Evolutionary conservation across 345 rosid species (phyloP), one percentile per base, ranked within the genome.

Genomic region (Lenwebbia sp.): DNA sequence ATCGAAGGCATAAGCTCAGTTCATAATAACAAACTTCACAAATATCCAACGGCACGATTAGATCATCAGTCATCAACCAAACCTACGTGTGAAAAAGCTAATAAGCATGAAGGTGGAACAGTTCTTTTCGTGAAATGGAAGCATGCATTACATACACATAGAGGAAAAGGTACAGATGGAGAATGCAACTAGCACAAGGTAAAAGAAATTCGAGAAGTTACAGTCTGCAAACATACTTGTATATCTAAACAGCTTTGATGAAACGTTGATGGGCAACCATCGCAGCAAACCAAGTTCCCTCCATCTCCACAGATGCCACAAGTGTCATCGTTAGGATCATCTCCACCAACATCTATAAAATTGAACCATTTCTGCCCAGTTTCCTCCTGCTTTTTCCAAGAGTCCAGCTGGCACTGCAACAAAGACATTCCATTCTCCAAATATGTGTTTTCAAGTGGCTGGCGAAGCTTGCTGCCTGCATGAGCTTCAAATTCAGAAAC

Each of bases 301-400:
- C 99, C 99, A 92, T 97, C 99, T 83, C 99, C 99, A 90, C 99
- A 97, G 74, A 95, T 91, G 82, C 94, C 99, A 92, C 99, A 97
- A 26, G 99, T 95, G 90, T 97, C 99, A 86, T 97, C 99, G 85
- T 93, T 97, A 82, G 95, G 98, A 89, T 97, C 99, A 70, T 93
- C 95, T 57, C 92, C 92, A 88, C 83, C 88, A 88, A 91, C 90
- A 85, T 96, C 95, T 84, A 97, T 93, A 83, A 88, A 89, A 90
- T 95, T 94, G 88, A 92, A 94, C 83, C 95, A 94, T 85, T 92
- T 92, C 82, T 30, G 86, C 85, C 81, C 88, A 65, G 91, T 83
- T 86, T 90, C 93, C 85, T 91, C 93, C 88, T 94, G 95, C 89
- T 95, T 96, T 82, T 92, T 88, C 98, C 98, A 95, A 23, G 94